Base-by-base conservation (phyloP, 106 monocot genomes). In the Chionographis japonica region DNA sequence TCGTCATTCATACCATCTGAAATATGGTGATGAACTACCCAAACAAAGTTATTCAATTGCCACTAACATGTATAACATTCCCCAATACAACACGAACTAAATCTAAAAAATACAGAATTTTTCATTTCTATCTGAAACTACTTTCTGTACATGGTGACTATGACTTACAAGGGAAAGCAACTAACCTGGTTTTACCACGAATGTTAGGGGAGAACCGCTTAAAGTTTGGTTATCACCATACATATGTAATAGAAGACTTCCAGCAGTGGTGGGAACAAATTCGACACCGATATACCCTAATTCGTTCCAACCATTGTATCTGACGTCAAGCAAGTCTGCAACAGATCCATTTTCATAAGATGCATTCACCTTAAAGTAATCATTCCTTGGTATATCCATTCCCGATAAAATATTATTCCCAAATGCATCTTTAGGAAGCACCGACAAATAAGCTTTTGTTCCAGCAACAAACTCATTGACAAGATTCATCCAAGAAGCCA, bases 371-470 rank as follows among this genome's bases (percentile, higher is more conserved):
- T 16, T 81, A 60, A 91, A 91, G 50, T 72, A 70, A 56, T 76
- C 76, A 12, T 70, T 63, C 19, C 42, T 56, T 35, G 50, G 62
- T 52, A 42, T 71, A 46, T 74, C 69, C 12, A 49, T 18, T 35
- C n/a, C 37, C 43, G 57, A 69, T 8, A 77, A 78, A 39, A 95
- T 66, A 71, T 82, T 77, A 69, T 95, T 95, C 4, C 91, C 91
- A 74, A 95, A 95, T 40, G 86, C 86, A 84, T 95, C 95, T 70
- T 75, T 81, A 4, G 75, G 81, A 71, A 81, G 77, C 60, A 91
- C 53, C 20, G 63, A 43, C 46, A 95, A 40, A 52, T 49, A 78
- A 51, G 81, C 84, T 76, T 82, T 91, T 41, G 61, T 72, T 18
- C 95, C 95, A 59, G 86, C 86, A 73, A 82, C 62, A 68, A 77